These are phyloP conservation scores for Agaricus blazei DNA, from an alignment of 768 basidiomycete species.

Conservation along the genomic window DNA sequence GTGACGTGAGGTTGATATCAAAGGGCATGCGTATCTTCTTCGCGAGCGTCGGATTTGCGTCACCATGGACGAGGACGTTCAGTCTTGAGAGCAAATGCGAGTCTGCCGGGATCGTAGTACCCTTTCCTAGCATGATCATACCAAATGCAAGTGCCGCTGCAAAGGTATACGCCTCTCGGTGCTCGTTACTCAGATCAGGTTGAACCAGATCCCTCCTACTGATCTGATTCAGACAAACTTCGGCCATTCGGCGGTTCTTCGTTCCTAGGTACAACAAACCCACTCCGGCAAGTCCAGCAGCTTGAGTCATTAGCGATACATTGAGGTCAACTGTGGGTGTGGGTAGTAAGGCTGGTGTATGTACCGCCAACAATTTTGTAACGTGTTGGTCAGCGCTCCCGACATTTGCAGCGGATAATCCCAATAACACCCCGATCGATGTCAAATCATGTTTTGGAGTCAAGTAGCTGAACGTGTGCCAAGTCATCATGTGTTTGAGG, in stretches of 20 bases:
- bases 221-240: constrained; percentile 84
- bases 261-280: constrained; percentile 90
- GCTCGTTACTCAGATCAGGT: constrained; percentile 81
- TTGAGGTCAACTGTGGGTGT: constrained; percentile 85
- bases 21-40: constrained; percentile 42
- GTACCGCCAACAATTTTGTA: constrained; percentile 87
- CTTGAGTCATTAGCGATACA: constrained; percentile 84
- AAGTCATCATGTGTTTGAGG: constrained; percentile 82
- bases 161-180: constrained; percentile 89
- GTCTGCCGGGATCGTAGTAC: constrained; percentile 75
- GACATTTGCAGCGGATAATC: constrained; percentile 87
- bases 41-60: constrained; percentile 38
- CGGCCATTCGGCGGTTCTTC: constrained; percentile 86
- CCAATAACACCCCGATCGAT: constrained; percentile 88
- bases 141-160: constrained; percentile 89
- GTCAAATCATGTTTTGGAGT: constrained; percentile 96
- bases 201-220: constrained; percentile 71
- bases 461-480: constrained; percentile 94
- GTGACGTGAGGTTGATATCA: constrained; percentile 87
- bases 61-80: constrained; percentile 73
- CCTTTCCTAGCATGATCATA: constrained; percentile 93
- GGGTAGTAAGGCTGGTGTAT: constrained; percentile 90
- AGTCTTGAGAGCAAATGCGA: constrained; percentile 61
- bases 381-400: constrained; percentile 84
- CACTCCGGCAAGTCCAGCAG: constrained; percentile 81